These are phyloP conservation scores for Pseudocercospora musae DNA, from an alignment of 2,329 filamentous ascomycete genomes.

Conservation along the genomic window DNA sequence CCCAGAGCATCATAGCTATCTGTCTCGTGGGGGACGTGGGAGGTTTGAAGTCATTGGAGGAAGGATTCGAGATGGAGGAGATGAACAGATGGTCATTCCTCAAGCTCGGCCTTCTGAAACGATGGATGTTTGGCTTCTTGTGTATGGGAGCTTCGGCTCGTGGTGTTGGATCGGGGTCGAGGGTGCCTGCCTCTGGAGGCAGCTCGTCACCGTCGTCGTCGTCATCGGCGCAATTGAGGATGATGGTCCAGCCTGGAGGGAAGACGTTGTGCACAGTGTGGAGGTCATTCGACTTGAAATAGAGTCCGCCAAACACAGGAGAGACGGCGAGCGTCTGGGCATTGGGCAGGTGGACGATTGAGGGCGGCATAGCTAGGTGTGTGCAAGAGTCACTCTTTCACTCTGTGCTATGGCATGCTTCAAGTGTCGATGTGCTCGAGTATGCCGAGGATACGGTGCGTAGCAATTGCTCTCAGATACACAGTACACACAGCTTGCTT, in stretches of 20 bases:
- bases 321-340: conserved; percentile 78
- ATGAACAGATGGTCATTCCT: conserved; percentile 82
- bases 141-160: conserved; percentile 21
- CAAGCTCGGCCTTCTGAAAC: conserved; percentile 72
- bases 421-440: not conserved
- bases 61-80: conserved; percentile 83
- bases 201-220: conserved; percentile 33
- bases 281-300: conserved; percentile 80
- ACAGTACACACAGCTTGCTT: not conserved
- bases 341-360: conserved; percentile 72
- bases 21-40: conserved; percentile 78
- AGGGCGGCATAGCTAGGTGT: conserved; percentile 38
- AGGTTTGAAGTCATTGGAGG: conserved; percentile 73
- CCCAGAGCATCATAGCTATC: conserved; percentile 96
- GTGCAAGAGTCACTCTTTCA: not conserved
- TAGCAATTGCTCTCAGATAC: not conserved
- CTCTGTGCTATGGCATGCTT: not conserved
- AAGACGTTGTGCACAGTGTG: conserved; percentile 67
- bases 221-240: conserved; percentile 68
- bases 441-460: not conserved
- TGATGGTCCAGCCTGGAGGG: conserved; percentile 85
- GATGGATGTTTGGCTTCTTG: conserved; percentile 50
- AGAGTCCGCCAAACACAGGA: conserved; percentile 86
- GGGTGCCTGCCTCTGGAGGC: conserved; percentile 5
- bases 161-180: conserved; percentile 13